Base-by-base conservation (phyloP, 169 alveolate genomes). In the Babesia bovis region DNA sequence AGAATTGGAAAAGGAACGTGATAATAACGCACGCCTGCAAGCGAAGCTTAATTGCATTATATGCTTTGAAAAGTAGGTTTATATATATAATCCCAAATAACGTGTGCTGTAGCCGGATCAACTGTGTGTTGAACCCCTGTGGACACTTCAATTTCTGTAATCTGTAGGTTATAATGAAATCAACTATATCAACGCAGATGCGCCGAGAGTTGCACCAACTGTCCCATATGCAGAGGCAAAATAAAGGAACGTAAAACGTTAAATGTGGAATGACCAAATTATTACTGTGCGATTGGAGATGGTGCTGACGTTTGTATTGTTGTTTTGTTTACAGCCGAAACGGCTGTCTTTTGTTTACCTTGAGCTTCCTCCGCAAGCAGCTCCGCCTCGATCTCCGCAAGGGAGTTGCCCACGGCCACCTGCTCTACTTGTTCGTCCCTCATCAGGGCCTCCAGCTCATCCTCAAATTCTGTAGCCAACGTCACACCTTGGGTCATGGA, bases 121-220 rank as follows among this genome's bases (percentile, higher is more conserved):
- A 78, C 65, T 78, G 87, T 41, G 28, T 78, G 28, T 28, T 78
- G 21, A 57, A 78, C 61, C 87, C 87, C 17, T 78, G 87, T 35
- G 63, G 75, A 21, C 87, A 78, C 69, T 78, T 78, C 71, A 56
- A 69, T 33, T 60, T 60, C 59, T 78, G 87, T 47, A 42, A 33
- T 76, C 60, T 52, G 87, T 78, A 78, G 13, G 87, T 23, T 41
- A 1, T 2, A 12, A 5, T 0, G 10, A 15, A 1, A 0, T 32
- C 0, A 12, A 40, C 21, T 33, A 2, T 17, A 67, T 10, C 1
- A 3, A 38, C 26, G 26, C 59, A 78, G 87, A 26, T 78, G 87
- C 49, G 87, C 83, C 1, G 59, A 69, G 28, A 57, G 59, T 30
- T 60, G 67, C 21, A 47, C 55, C 2, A 42, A 3, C 36, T 78